Evolutionary conservation across 345 rosid species (phyloP).

Genomic region (Euphorbia tirucalli): DNA sequence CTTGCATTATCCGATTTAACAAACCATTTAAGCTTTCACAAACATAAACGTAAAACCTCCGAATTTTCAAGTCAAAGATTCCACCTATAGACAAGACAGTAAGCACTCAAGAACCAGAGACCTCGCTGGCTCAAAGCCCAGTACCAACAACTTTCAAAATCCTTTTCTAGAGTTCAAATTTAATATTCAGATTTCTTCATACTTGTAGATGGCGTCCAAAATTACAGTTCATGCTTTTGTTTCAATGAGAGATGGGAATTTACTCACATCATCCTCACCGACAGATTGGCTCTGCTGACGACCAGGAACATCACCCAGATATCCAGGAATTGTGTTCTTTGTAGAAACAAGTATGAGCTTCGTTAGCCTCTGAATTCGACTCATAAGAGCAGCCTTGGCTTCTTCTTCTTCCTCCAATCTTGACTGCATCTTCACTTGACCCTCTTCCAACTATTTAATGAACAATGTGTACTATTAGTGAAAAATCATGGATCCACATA

Average conservation of each 20-base stretch:
- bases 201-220: neutral
- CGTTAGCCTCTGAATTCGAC: slow-evolving; percentile 95
- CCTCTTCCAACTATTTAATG: slow-evolving; percentile 79
- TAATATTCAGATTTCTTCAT: neutral
- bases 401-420: slow-evolving; percentile 99
- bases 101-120: neutral
- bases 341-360: slow-evolving; percentile 99
- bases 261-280: slow-evolving; percentile 75
- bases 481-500: neutral
- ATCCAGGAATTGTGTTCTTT: slow-evolving; percentile 74
- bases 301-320: slow-evolving; percentile 55
- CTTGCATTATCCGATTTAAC: neutral
- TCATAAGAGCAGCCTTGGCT: slow-evolving; percentile 99
- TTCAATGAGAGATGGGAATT: neutral
- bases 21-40: neutral
- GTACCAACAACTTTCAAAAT: neutral
- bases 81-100: neutral
- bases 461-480: neutral
- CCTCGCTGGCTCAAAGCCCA: neutral
- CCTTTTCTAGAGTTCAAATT: neutral
- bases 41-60: too few relatives aligned
- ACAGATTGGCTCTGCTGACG: slow-evolving; percentile 69
- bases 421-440: slow-evolving; percentile 99
- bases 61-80: neutral
- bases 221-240: neutral